Percentiles rank a stretch among this genome's conserved stretches.
These are phyloP conservation scores for Trametes gibbosa DNA, from an alignment of 768 basidiomycete species.

Conservation along the genomic window DNA sequence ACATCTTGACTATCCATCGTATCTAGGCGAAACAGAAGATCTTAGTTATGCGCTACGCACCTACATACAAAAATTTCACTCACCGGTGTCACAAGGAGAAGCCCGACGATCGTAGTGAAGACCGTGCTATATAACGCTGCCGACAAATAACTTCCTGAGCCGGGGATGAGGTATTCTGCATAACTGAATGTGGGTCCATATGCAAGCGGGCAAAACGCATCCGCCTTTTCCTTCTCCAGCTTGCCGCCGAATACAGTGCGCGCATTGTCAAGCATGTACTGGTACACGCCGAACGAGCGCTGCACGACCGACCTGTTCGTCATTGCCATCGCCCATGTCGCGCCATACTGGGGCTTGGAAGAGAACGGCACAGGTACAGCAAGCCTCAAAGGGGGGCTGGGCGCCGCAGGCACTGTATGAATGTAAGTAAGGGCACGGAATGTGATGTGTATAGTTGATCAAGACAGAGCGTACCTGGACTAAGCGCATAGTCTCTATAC, in stretches of 20 bases:
- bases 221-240: conserved; percentile 8
- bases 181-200: conserved; percentile 80
- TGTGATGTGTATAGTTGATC: not conserved
- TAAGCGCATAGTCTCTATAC: conserved; percentile 38
- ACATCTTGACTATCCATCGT: conserved; percentile 52
- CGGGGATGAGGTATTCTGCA: conserved; percentile 55
- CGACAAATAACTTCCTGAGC: conserved; percentile 35
- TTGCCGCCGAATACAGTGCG: not conserved
- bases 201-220: conserved; percentile 22
- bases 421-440: not conserved
- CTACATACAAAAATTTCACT: not conserved
- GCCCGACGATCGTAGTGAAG: not conserved
- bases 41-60: not conserved
- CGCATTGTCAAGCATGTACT: conserved; percentile 27
- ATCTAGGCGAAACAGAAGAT: conserved; percentile 35
- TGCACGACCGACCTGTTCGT: conserved; percentile 51
- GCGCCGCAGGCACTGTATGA: conserved; percentile 26
- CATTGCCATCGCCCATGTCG: conserved; percentile 42
- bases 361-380: conserved; percentile 39
- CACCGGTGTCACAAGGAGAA: conserved; percentile 29
- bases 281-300: conserved; percentile 53
- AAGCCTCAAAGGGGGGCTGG: conserved; percentile 28
- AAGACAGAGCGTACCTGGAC: conserved; percentile 37
- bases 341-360: conserved; percentile 35
- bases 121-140: conserved; percentile 38